Evolutionary conservation across 1,284 basidiomycete species (phyloP).

Genomic region (Puccinia polysora): DNA sequence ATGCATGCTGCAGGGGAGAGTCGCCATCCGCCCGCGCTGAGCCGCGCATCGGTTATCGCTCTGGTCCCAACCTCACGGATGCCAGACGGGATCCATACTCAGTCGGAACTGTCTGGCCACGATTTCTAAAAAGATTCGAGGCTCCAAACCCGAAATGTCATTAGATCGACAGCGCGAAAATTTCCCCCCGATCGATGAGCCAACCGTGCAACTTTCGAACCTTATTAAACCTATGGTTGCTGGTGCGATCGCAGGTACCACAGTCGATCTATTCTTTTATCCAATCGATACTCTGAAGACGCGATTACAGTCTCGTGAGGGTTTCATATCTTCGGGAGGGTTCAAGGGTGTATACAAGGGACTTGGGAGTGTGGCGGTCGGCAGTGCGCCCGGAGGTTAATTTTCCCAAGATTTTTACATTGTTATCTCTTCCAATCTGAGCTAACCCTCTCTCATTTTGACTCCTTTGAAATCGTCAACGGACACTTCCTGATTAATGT

Average conservation of each 20-base stretch:
- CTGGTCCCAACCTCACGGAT: too few relatives aligned
- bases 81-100: too few relatives aligned
- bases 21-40: too few relatives aligned
- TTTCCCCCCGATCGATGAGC: too few relatives aligned
- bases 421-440: slow-evolving; percentile 21
- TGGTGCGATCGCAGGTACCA: slow-evolving; percentile 77
- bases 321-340: slow-evolving; percentile 79
- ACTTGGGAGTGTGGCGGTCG: slow-evolving; percentile 87
- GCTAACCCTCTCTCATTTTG: neutral
- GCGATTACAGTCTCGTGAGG: slow-evolving; percentile 78
- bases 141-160: too few relatives aligned
- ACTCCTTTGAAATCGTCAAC: neutral
- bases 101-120: too few relatives aligned
- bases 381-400: slow-evolving; percentile 90
- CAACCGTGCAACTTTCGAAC: too few relatives aligned
- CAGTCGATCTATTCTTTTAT: slow-evolving; percentile 91
- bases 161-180: too few relatives aligned
- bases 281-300: slow-evolving; percentile 97
- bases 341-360: slow-evolving; percentile 91
- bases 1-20: too few relatives aligned
- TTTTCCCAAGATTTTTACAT: slow-evolving; percentile 40
- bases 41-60: too few relatives aligned
- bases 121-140: too few relatives aligned
- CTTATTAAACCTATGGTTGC: slow-evolving; percentile 21
- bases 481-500: neutral